A percentile compares a stretch with the other conserved stretches of the same genome.
Evolutionary conservation across 768 basidiomycete genomes (phyloP).

Genomic region (Sporobolomyces pararoseus): DNA sequence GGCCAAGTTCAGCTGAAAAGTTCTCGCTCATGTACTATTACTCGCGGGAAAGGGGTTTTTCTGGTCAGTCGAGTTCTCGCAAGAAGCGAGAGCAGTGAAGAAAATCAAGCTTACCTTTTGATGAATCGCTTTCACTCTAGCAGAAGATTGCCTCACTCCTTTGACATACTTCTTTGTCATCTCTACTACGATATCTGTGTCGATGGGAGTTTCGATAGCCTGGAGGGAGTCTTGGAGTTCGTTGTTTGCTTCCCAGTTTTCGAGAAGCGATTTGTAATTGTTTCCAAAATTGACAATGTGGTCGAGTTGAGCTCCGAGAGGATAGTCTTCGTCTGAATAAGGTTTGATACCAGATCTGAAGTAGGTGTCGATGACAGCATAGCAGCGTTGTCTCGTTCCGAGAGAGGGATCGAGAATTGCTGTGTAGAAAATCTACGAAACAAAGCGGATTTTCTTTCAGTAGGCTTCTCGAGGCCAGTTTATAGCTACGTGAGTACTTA

Average conservation of each 20-base stretch:
- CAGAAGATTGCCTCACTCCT: not conserved
- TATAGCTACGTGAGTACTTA: conserved; percentile 8
- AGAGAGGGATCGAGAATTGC: not conserved
- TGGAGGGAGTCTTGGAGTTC: too few species aligned
- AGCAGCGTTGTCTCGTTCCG: too few species aligned
- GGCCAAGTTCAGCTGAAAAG: not conserved
- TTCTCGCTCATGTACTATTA: conserved; percentile 3
- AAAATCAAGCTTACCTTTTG: not conserved
- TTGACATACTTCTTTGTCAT: not conserved
- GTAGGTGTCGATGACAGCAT: not conserved
- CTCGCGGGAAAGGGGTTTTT: too few species aligned
- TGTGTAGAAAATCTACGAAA: not conserved
- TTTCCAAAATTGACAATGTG: not conserved
- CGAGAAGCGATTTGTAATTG: not conserved
- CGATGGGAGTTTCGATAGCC: too few species aligned
- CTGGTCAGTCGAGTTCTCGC: not conserved
- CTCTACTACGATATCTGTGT: not conserved
- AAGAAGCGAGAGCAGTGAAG: not conserved
- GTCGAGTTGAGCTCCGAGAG: not conserved
- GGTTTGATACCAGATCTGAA: not conserved
- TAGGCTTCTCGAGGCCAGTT: too few species aligned
- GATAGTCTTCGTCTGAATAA: not conserved
- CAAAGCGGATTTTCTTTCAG: too few species aligned
- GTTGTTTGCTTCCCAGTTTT: too few species aligned
- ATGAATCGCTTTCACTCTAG: not conserved